Base-by-base conservation (phyloP, 2,329 filamentous ascomycete species). In the Beauveria varroae region DNA sequence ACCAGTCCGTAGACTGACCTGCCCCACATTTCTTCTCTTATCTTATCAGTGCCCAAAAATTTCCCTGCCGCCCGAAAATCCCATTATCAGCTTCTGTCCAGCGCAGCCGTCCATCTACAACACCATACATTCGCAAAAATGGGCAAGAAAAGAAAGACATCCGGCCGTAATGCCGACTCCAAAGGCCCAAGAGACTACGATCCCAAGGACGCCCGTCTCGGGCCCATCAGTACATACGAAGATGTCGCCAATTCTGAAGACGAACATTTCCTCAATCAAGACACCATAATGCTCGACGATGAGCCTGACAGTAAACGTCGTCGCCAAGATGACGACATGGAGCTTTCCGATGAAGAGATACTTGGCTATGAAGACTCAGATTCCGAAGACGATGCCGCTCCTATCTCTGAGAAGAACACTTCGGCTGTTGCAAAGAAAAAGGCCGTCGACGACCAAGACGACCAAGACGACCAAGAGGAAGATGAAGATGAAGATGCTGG, bases 221-320 rank as follows among this genome's bases (percentile, higher is more conserved):
- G 80, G 26, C 78, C 78, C 24, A 78, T 87, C 68, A 79, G 74
- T 52, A 87, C 84, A 2, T 93, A 83, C 73, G 87, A 93, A 74
- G 91, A 96, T 75, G 88, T 99, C 67, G 91, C 93, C 66, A 88
- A 97, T 72, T 96, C 92, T 1, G 91, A 96, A 73, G 95, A 99
- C 73, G 91, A 96, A 72, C 96, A 96, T 73, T 91, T 93, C 69
- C 80, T 93, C 63, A 88, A 93, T 65, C 85, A 89, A 65, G 95
- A 99, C 75, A 88, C 90, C 70, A 86, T 99, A 64, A 75, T 93
- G 69, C 81, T 99, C 43, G 91, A 96, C 34, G 91, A 96, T 66
- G 88, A 82, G 40, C 90, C 88, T 16, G 83, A 85, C 44, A 86
- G 86, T 34, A 97, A 97, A 78, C 86, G 90, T 65, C 81, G 87